Percentiles rank a stretch among this genome's conserved stretches.
These are phyloP conservation scores for Pinus taeda DNA, from an alignment of 75 land plant species.

Conservation along the genomic window DNA sequence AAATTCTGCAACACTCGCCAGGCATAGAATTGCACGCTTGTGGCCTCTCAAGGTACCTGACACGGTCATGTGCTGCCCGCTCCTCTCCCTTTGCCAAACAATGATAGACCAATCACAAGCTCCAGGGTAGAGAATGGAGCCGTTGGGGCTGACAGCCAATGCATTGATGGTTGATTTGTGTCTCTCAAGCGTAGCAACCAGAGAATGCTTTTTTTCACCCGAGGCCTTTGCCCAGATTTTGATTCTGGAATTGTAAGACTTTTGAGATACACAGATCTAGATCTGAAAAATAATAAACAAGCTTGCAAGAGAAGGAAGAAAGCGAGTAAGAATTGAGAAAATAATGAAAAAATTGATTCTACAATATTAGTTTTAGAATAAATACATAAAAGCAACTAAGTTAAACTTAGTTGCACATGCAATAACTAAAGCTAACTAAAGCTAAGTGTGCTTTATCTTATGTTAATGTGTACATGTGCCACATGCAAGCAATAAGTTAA, in stretches of 20 bases:
- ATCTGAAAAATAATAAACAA: too few species aligned
- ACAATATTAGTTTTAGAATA: too few species aligned
- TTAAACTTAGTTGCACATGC: too few species aligned
- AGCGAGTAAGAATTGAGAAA: too few species aligned
- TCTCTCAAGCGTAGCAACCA: constrained; percentile 48
- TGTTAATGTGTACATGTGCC: too few species aligned
- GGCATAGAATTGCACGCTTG: constrained; percentile 11
- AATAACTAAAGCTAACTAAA: too few species aligned
- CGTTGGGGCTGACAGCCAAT: constrained; percentile 44
- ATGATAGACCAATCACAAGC: constrained; percentile 52
- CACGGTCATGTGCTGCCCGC: not conserved
- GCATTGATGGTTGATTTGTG: constrained; percentile 71
- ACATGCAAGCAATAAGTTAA: too few species aligned
- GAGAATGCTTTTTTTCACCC: constrained; percentile 6
- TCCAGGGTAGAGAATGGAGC: constrained; percentile 17
- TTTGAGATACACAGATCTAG: too few species aligned
- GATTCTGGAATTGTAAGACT: constrained; percentile 33
- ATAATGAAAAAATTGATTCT: too few species aligned
- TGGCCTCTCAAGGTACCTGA: constrained; percentile 13
- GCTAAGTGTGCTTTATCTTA: too few species aligned
- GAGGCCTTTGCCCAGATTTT: constrained; percentile 29
- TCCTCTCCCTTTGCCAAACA: constrained; percentile 65
- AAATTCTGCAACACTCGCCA: not conserved
- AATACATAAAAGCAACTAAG: too few species aligned
- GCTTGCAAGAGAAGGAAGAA: too few species aligned